Base-by-base conservation (phyloP, 306 rosid species). In the Ammopiptanthus mongolicus region DNA sequence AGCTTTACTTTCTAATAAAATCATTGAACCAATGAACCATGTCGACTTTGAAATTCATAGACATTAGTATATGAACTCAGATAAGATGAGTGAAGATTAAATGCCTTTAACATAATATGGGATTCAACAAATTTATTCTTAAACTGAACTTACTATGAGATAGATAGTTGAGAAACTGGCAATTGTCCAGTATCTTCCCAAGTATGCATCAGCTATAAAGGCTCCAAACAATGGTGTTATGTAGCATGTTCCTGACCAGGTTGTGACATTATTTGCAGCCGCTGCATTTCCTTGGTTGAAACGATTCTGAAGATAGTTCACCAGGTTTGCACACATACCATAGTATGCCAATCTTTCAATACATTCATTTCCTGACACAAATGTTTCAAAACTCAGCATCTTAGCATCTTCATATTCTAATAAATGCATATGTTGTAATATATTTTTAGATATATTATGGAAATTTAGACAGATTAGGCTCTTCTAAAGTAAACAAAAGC, bases 161-260 rank as follows among this genome's bases (percentile, higher is more conserved):
- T 93, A 93, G 65, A 93, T 19, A 18, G 51, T 70, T 6, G 97
- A 86, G 79, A 93, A 93, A 75, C 69, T 76, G 37, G 96, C 91
- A 84, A 93, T 93, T 14, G 98, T 93, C 97, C 98, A 91, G 85
- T 84, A 93, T 91, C 98, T 93, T 89, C 98, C 98, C 57, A 91
- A 48, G 84, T 93, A 93, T 17, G 98, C 84, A 84, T 93, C 98
- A 73, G 98, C 97, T 5, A 93, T 70, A 87, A 93, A 93, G 57
- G 98, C 98, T 73, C 98, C 98, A 50, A 91, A 71, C 83, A 93
- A 78, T 5, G 98, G 98, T 6, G 98, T 93, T 73, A 84, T 8
- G 64, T 91, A 93, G 80, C 98, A 93, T 18, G 98, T 91, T 66
- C 97, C 98, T 0, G 96, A 82, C 97, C 95, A 87, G 21, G 86